Percentiles rank a stretch among this genome's conserved stretches.
Evolutionary conservation across 495 filamentous ascomycete genomes (phyloP).

Genomic region (Acidiella bohemica): DNA sequence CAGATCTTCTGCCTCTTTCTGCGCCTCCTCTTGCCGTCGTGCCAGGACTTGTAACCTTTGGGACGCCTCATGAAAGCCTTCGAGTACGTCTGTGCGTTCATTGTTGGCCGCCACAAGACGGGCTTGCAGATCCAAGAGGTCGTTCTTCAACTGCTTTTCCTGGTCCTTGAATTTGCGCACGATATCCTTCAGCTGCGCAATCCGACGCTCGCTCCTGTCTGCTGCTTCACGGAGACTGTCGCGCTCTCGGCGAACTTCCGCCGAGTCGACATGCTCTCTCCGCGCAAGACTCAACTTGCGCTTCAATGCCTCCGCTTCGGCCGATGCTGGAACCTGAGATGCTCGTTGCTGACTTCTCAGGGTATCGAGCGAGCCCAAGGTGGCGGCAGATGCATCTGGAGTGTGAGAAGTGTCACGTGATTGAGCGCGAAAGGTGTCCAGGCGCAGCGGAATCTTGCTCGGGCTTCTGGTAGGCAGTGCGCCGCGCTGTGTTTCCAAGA

Average conservation of each 20-base stretch:
- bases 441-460: not conserved
- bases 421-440: no score
- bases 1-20: slow-evolving; percentile 6
- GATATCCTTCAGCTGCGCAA: slow-evolving; percentile 12
- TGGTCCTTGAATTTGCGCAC: slow-evolving; percentile 12
- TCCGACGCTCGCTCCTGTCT: slow-evolving; percentile 6
- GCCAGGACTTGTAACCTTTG: slow-evolving; percentile 4
- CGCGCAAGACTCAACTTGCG: slow-evolving; percentile 10
- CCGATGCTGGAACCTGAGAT: not conserved
- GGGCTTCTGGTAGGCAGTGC: not conserved
- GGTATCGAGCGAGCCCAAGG: not conserved
- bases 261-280: slow-evolving; percentile 3
- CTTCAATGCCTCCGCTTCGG: slow-evolving; percentile 11
- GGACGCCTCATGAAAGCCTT: slow-evolving; percentile 16
- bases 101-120: slow-evolving; percentile 16
- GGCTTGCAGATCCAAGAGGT: slow-evolving; percentile 8
- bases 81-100: slow-evolving; percentile 16
- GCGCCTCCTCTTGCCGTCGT: not conserved
- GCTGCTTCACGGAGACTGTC: slow-evolving; percentile 7
- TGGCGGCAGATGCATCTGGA: slow-evolving; percentile 9
- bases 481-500: slow-evolving; percentile 17
- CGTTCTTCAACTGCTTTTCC: slow-evolving; percentile 11
- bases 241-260: slow-evolving; percentile 6
- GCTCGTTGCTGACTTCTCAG: slow-evolving; percentile 9
- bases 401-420: no score